Percentiles rank a stretch among this genome's conserved stretches.
Evolutionary conservation across 2,329 filamentous ascomycete species (phyloP).

Genomic region (Septoria linicola): DNA sequence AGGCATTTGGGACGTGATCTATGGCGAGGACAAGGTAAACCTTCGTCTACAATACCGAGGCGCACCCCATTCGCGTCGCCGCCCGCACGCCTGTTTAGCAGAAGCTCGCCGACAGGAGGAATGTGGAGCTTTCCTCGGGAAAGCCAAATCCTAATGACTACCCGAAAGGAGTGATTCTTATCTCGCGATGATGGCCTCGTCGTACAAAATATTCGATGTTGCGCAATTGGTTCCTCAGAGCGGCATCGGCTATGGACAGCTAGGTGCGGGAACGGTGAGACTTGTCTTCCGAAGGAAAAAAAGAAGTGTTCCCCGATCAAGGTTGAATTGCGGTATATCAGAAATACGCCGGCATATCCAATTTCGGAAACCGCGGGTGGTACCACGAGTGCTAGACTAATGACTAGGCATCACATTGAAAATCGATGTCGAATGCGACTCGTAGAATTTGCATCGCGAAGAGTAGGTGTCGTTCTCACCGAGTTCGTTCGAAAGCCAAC

Average conservation of each 20-base stretch:
- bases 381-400: background rate
- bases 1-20: conserved; percentile 57
- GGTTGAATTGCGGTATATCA: conserved; percentile 11
- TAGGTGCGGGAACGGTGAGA: too few species aligned
- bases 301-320: background rate
- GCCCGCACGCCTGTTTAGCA: conserved; percentile 16
- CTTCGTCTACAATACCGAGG: conserved; percentile 66
- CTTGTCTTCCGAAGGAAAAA: background rate
- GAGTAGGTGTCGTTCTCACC: background rate
- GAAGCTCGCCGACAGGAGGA: too few species aligned
- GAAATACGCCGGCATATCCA: background rate
- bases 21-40: conserved; percentile 47
- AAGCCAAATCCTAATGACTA: too few species aligned
- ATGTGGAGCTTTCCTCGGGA: too few species aligned
- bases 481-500: background rate
- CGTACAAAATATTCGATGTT: too few species aligned
- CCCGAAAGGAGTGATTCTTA: too few species aligned
- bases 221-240: too few species aligned
- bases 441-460: background rate
- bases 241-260: background rate
- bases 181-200: too few species aligned
- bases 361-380: conserved; percentile 9
- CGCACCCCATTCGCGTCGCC: conserved; percentile 57
- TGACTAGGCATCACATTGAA: background rate
- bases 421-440: background rate